Evolutionary conservation across 257 asterid genomes (phyloP), one percentile per base, ranked within the genome.

Genomic region (Eustoma russellianum): DNA sequence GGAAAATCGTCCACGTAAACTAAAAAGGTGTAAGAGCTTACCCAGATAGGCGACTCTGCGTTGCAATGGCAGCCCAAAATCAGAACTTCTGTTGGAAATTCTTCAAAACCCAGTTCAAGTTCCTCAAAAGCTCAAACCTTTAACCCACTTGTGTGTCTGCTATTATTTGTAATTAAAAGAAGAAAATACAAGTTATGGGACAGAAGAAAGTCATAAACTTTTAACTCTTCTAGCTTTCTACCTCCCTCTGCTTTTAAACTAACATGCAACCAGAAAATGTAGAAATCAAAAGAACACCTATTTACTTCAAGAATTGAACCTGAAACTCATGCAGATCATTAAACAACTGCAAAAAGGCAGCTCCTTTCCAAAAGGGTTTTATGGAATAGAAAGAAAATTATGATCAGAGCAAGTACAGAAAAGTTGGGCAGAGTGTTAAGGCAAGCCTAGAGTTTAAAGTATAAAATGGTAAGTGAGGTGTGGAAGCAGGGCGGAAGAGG

Each of bases 31-130:
- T 35, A 67, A 61, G 61, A 28, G 53, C 58, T 70, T 56, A 78
- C 78, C 74, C 54, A 61, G 64, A 65, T 48, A 48, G 24, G 41
- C 51, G 47, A 64, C 63, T 57, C 63, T 34, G 69, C 75, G 59
- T 53, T 63, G 70, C 53, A 70, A 56, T 41, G 62, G 38, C 19
- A 19, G 35, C 47, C 46, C 47, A 66, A 66, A 44, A 46, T 40
- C 64, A 30, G 48, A 18, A 14, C 49, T 47, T 59, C 48, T 13
- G 13, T 38, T 5, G 28, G 40, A 6, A 16, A 38, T 18, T 15
- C 7, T 17, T 7, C 30, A 59, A 67, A 24, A 50, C 53, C 72
- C 75, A 63, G 67, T 58, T 63, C 51, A 65, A 60, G 74, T 41
- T 64, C 66, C 68, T 56, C 62, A 70, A 63, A 69, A 48, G 60